Conservation (phyloP, 805 yeast species). For the Candida palmyrensis region DNA sequence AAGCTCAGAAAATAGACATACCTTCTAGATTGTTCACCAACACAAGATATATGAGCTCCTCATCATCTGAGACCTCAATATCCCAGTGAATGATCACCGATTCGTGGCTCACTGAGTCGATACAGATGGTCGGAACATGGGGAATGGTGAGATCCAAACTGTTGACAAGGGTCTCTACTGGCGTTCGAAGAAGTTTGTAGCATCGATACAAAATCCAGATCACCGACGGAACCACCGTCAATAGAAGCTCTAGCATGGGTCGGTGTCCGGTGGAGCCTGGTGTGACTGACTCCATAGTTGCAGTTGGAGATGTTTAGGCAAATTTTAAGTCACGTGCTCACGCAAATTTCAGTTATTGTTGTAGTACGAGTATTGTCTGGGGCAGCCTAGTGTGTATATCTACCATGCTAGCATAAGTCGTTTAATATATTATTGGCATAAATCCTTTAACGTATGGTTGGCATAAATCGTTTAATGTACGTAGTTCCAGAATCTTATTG, state of each 20-base stretch:
- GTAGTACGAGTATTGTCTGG: too few relatives aligned
- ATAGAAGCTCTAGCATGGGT: slow-evolving; percentile 29
- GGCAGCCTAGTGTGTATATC: too few relatives aligned
- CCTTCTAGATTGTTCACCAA: slow-evolving; percentile 28
- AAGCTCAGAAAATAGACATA: slow-evolving; percentile 1
- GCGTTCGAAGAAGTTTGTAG: slow-evolving; percentile 32
- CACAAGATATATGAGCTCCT: slow-evolving; percentile 27
- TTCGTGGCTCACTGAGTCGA: slow-evolving; percentile 45
- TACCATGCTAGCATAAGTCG: too few relatives aligned
- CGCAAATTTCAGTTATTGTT: too few relatives aligned
- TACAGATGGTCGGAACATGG: slow-evolving; percentile 47
- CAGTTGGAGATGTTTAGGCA: too few relatives aligned
- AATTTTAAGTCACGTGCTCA: too few relatives aligned
- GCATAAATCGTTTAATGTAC: too few relatives aligned
- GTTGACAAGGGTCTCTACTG: slow-evolving; percentile 42
- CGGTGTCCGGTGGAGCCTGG: too few relatives aligned
- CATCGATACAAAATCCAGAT: slow-evolving; percentile 38
- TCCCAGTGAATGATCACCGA: slow-evolving; percentile 57
- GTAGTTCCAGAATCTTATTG: neutral
- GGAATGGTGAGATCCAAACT: slow-evolving; percentile 52
- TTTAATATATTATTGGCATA: too few relatives aligned
- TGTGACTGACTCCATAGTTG: too few relatives aligned
- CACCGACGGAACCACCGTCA: slow-evolving; percentile 30
- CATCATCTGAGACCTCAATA: slow-evolving; percentile 22
- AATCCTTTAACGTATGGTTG: too few relatives aligned